A percentile compares a stretch with the other conserved stretches of the same genome.
Evolutionary conservation across 352 stramenopile genomes (phyloP).

Genomic region (Pythium sp.): DNA sequence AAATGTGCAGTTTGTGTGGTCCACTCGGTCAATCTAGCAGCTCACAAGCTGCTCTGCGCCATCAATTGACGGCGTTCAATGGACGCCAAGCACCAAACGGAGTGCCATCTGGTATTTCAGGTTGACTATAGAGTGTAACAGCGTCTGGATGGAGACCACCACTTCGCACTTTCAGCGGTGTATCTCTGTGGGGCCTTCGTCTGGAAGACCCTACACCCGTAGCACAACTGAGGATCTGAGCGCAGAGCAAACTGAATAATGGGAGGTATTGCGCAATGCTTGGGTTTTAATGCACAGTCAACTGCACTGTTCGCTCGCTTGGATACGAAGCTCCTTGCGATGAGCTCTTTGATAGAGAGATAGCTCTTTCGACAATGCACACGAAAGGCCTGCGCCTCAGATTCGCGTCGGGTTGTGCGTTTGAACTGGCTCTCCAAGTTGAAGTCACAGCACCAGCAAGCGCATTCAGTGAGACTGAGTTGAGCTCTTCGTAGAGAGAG

Average conservation of each 20-base stretch:
- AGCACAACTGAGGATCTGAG: too few species aligned
- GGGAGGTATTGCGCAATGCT: neutral
- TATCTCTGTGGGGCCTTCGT: neutral
- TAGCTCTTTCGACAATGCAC: neutral
- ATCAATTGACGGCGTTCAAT: neutral
- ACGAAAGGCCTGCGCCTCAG: neutral
- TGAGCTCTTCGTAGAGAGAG: neutral
- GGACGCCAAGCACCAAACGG: neutral
- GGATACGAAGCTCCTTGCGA: neutral
- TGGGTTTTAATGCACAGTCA: neutral
- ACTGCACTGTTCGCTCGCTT: too few species aligned
- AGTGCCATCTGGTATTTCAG: neutral
- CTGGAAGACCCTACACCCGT: too few species aligned
- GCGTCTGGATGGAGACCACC: neutral
- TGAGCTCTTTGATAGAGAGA: neutral
- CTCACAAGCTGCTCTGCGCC: neutral
- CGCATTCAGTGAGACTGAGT: neutral
- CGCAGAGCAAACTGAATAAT: neutral
- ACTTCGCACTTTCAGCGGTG: neutral
- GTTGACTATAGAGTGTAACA: neutral
- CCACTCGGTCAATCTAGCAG: neutral
- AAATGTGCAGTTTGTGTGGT: neutral
- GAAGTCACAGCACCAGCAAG: neutral
- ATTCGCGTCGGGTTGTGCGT: neutral
- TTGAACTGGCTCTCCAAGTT: neutral